Evolutionary conservation across 139 green algal species (phyloP), one percentile per base, ranked within the genome.

Genomic region (Tetratostichococcus sp.): DNA sequence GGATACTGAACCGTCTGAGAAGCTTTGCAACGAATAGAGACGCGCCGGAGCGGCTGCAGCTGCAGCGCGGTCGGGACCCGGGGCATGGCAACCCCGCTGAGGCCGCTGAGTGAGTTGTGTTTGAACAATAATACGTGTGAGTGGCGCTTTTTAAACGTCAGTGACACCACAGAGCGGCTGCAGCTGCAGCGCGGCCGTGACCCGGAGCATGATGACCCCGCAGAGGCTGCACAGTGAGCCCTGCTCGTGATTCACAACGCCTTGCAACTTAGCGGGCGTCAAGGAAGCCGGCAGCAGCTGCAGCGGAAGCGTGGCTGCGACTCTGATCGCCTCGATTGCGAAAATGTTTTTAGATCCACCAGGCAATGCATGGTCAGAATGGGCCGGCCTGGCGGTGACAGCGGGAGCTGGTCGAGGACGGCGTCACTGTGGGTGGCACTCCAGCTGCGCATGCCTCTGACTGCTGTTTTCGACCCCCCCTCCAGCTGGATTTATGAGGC

Each of bases 141-240:
- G n/a, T n/a, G n/a, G n/a, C n/a, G n/a, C n/a, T n/a, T n/a, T n/a
- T n/a, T n/a, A n/a, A n/a, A n/a, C n/a, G n/a, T n/a, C n/a, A n/a
- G n/a, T n/a, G 93, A 98, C 73, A 14, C 94, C 17, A 93, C 93
- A 0, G 93, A 98, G 86, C 78, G 93, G 22, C 75, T 93, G 74
- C 93, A 97, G 86, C 77, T 93, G 70, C 35, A 72, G n/a, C 35
- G 70, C 21, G 77, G 72, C 1, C 57, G 73, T 28, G 73, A 81
- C 14, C 77, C 78, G 23, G n/a, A 25, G 0, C 14, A 23, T 2
- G 50, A 8, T 17, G 50, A 62, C 50, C 17, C 50, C 50, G 50
- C 50, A 2, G 50, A 62, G 17, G 50, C 50, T 17, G 50, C 50
- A 8, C 11, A 62, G 50, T 62, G 50, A 25, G 50, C 50, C 26